phyloP scores from a whole-genome alignment of 805 yeast species.

The Ogataea zsoltii region DNA sequence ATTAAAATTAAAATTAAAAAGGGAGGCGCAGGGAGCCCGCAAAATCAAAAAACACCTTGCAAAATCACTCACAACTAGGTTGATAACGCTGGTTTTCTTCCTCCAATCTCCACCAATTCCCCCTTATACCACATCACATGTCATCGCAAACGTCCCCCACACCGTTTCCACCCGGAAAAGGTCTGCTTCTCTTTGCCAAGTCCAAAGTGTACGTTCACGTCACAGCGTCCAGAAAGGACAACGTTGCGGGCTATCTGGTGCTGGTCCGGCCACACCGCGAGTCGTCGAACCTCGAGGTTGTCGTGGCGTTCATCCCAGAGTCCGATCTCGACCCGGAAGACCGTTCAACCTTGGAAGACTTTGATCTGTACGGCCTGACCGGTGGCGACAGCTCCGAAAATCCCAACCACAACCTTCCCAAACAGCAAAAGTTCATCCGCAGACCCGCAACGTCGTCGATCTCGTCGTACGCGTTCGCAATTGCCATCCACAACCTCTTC shows the following conservation, averaged over 20 bases:
- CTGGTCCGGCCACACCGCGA: slow-evolving; percentile 54
- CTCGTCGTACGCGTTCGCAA: slow-evolving; percentile 67
- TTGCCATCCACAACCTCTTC: slow-evolving; percentile 60
- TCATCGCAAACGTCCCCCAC: too few species aligned
- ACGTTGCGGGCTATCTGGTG: slow-evolving; percentile 74
- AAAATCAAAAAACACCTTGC: too few species aligned
- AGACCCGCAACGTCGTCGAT: slow-evolving; percentile 54
- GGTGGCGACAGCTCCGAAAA: slow-evolving; percentile 29
- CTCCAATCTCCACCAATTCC: too few species aligned
- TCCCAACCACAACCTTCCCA: slow-evolving; percentile 23
- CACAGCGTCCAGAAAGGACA: slow-evolving; percentile 68
- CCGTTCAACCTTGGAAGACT: slow-evolving; percentile 35
- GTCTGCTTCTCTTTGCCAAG: slow-evolving; percentile 53
- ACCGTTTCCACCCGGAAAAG: slow-evolving; percentile 41
- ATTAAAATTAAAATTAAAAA: too few species aligned
- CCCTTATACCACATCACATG: too few species aligned
- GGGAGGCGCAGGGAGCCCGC: too few species aligned
- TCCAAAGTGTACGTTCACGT: slow-evolving; percentile 86
- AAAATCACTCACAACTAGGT: too few species aligned
- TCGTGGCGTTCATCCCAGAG: slow-evolving; percentile 72
- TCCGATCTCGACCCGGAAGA: slow-evolving; percentile 35
- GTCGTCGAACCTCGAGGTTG: slow-evolving; percentile 53
- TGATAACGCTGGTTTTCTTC: too few species aligned
- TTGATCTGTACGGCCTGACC: slow-evolving; percentile 39
- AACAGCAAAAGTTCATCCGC: slow-evolving; percentile 40